Evolutionary conservation across 2,329 filamentous ascomycete genomes (phyloP), one percentile per base, ranked within the genome.

Genomic region (Septoria petroselini): DNA sequence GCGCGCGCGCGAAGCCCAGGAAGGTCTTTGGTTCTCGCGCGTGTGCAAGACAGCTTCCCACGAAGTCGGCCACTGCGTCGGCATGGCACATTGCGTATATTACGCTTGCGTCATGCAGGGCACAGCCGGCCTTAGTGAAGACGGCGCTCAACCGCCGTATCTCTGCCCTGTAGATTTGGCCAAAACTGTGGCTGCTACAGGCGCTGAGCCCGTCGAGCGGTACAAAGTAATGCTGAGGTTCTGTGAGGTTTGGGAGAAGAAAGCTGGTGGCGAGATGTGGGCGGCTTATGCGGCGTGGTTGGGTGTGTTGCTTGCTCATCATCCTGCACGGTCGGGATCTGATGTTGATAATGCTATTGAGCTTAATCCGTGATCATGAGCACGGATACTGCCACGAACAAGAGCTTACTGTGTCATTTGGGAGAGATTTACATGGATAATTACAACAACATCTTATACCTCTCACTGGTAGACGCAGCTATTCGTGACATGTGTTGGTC

Each of bases 1-100:
- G 23, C 30, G 30, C 14, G n/a, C 42, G 7, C 34, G 29, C n/a
- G 14, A 11, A 23, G 42, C 42, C n/a, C 25, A 45, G 31, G 23
- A 45, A 11, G 42, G 31, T 27, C 61, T 83, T 1, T 86, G 82
- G 81, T 73, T 86, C 11, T 74, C 73, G 7, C 73, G 77, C 8
- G 64, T 80, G 2, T 80, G 73, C 44, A 76, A 76, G 41, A 85
- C 83, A 0, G 77, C 76, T 1, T 74, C 75, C 1, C 84, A 87
- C 61, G 84, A 88, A 60, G 66, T 87, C 0, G 80, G 82, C 0
- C 84, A 86, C 63, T 87, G 83, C 60, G 76, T 88, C 30, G 81
- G 79, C n/a, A 72, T 88, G 11, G 83, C 67, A 6, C 84, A 88
- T 62, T 88, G 84, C 61, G 69, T 77, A 0, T 85, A 81, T 58